Evolutionary conservation across 2,329 filamentous ascomycete species (phyloP).

Genomic region (Hymenoscyphus scutula): DNA sequence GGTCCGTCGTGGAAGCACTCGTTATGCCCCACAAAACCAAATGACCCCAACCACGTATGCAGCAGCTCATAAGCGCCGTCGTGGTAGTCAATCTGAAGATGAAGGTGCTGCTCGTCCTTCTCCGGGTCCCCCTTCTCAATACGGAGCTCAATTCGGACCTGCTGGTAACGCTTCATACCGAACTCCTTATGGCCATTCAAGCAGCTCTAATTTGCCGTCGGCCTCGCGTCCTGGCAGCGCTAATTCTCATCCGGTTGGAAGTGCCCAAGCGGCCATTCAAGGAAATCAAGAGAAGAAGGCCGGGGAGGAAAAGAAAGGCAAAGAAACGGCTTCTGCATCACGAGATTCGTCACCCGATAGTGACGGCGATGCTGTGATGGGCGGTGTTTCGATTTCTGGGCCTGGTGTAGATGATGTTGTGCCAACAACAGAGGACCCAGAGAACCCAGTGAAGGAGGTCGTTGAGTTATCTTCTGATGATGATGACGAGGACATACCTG

Average conservation of each 20-base stretch:
- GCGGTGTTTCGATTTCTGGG: not conserved
- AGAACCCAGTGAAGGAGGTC: not conserved
- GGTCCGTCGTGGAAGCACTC: not conserved
- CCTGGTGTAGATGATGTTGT: not conserved
- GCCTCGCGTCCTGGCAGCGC: not conserved
- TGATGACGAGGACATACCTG: slow-evolving; percentile 4
- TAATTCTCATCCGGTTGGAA: not conserved
- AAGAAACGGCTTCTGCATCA: not conserved
- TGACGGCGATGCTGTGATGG: not conserved
- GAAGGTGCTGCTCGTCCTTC: slow-evolving; percentile 8
- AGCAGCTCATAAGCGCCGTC: slow-evolving; percentile 10
- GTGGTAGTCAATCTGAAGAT: slow-evolving; percentile 8
- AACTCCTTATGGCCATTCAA: not conserved
- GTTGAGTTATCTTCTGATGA: not conserved
- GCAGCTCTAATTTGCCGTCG: not conserved
- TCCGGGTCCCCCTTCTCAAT: not conserved
- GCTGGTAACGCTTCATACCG: not conserved
- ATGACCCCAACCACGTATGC: slow-evolving; percentile 6
- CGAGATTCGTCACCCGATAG: not conserved
- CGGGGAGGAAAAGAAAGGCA: not conserved
- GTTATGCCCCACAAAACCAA: slow-evolving; percentile 11
- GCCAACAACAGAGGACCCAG: not conserved
- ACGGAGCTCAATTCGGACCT: not conserved
- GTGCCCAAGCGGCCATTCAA: not conserved
- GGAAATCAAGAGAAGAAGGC: not conserved